Percentiles rank a stretch among this genome's conserved stretches.
Evolutionary conservation across 2,329 filamentous ascomycete species (phyloP).

Genomic region (Aspergillus sp.): DNA sequence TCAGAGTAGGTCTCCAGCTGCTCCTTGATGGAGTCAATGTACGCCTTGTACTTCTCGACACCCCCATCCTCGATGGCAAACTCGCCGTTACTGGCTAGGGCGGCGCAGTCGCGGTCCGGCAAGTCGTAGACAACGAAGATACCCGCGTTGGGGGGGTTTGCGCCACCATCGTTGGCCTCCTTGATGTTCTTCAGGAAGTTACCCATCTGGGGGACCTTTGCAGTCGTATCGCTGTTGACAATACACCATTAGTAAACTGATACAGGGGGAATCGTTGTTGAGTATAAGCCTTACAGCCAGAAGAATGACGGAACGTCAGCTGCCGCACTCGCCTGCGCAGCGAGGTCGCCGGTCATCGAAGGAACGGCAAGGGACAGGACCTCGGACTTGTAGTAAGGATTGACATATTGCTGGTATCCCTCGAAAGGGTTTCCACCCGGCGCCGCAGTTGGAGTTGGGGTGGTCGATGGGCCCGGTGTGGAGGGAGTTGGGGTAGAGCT

Average conservation of each 20-base stretch:
- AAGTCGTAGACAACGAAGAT: slow-evolving; percentile 63
- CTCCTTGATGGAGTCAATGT: slow-evolving; percentile 54
- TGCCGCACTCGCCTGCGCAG: slow-evolving; percentile 48
- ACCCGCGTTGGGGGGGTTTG: slow-evolving; percentile 45
- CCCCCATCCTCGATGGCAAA: slow-evolving; percentile 54
- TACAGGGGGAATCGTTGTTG: neutral
- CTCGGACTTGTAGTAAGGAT: slow-evolving; percentile 54
- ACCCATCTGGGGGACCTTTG: slow-evolving; percentile 50
- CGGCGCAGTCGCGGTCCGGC: slow-evolving; percentile 63
- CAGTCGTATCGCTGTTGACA: slow-evolving; percentile 41
- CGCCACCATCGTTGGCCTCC: slow-evolving; percentile 47
- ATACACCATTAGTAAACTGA: neutral
- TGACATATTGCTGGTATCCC: slow-evolving; percentile 50
- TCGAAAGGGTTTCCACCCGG: slow-evolving; percentile 51
- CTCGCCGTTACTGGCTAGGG: slow-evolving; percentile 63
- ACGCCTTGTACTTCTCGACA: slow-evolving; percentile 51
- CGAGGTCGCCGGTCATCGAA: slow-evolving; percentile 53
- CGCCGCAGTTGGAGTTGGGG: slow-evolving; percentile 15
- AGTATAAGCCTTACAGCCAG: slow-evolving; percentile 46
- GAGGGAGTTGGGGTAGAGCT: slow-evolving; percentile 11
- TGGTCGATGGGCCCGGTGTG: slow-evolving; percentile 13
- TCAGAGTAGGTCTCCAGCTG: slow-evolving; percentile 55
- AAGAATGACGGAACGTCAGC: slow-evolving; percentile 52
- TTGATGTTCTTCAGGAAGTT: slow-evolving; percentile 49
- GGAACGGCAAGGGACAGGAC: slow-evolving; percentile 59